phyloP scores from a whole-genome alignment of 495 filamentous ascomycete species.

The Chaetomium cochliodes region DNA sequence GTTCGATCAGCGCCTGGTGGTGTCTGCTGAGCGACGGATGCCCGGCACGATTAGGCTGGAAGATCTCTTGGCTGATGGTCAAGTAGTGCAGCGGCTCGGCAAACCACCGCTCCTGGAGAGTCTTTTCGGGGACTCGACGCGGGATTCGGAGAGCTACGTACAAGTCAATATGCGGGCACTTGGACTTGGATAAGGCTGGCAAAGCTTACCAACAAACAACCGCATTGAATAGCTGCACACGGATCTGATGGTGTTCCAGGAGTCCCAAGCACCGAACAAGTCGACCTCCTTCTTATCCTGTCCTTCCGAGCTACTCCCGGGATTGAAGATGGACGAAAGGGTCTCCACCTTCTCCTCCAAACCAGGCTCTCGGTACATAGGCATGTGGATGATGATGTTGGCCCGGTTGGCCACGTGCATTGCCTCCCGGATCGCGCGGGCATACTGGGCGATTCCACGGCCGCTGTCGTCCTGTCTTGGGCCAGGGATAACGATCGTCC shows the following conservation, averaged over 20 bases:
- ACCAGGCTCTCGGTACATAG: slow-evolving; percentile 64
- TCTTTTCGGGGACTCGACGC: slow-evolving; percentile 67
- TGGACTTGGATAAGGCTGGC: not conserved
- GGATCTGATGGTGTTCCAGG: slow-evolving; percentile 84
- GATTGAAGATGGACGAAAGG: slow-evolving; percentile 39
- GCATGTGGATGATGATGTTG: slow-evolving; percentile 75
- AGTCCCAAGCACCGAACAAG: slow-evolving; percentile 80
- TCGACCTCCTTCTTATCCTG: slow-evolving; percentile 49
- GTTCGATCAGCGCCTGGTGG: slow-evolving; percentile 75
- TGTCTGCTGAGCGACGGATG: slow-evolving; percentile 77
- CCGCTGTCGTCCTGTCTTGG: slow-evolving; percentile 54
- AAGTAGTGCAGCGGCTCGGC: slow-evolving; percentile 86
- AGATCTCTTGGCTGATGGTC: slow-evolving; percentile 62
- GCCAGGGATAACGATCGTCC: slow-evolving; percentile 76
- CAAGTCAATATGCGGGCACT: slow-evolving; percentile 11
- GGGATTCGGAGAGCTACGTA: slow-evolving; percentile 72
- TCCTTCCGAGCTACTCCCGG: slow-evolving; percentile 18
- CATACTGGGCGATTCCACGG: slow-evolving; percentile 64
- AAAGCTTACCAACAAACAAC: slow-evolving; percentile 78
- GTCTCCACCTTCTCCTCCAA: slow-evolving; percentile 42
- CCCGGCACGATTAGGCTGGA: slow-evolving; percentile 74
- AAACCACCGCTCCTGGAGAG: slow-evolving; percentile 87
- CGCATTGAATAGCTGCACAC: slow-evolving; percentile 81
- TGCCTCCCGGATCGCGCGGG: slow-evolving; percentile 78
- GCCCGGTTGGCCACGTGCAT: slow-evolving; percentile 70